Conservation (phyloP, 2,329 filamentous ascomycete genomes). For the Ilyonectria sp. region DNA sequence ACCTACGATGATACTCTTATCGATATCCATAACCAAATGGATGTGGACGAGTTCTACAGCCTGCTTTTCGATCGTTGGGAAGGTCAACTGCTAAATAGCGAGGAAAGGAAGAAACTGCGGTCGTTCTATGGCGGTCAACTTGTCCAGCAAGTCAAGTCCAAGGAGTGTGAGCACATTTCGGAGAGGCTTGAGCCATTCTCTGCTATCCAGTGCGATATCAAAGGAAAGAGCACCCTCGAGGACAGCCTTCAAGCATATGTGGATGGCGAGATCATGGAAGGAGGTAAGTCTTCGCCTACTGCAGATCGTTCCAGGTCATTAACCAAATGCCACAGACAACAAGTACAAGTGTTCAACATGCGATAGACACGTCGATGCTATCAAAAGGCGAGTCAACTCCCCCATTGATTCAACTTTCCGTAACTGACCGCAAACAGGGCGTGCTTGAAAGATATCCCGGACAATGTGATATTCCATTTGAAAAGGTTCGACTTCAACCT, state of each 20-base stretch:
- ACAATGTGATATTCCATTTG: slow-evolving; percentile 95
- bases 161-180: slow-evolving; percentile 94
- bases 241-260: slow-evolving; percentile 97
- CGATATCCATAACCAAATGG: slow-evolving; percentile 93
- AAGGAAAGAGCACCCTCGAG: slow-evolving; percentile 86
- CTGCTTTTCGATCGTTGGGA: slow-evolving; percentile 94
- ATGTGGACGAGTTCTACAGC: slow-evolving; percentile 98
- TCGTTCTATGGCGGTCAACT: slow-evolving; percentile 93
- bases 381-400: slow-evolving; percentile 77
- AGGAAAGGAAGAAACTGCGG: slow-evolving; percentile 81
- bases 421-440: slow-evolving; percentile 66
- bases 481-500: slow-evolving; percentile 91
- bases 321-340: slow-evolving; percentile 76
- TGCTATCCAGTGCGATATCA: slow-evolving; percentile 96
- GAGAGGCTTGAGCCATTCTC: slow-evolving; percentile 92
- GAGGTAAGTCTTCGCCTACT: slow-evolving; percentile 66
- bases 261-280: slow-evolving; percentile 96
- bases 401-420: background rate
- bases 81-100: slow-evolving; percentile 77
- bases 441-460: slow-evolving; percentile 91
- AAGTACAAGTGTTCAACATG: slow-evolving; percentile 98
- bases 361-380: slow-evolving; percentile 89
- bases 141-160: slow-evolving; percentile 95
- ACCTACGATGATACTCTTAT: slow-evolving; percentile 88
- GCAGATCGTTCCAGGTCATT: slow-evolving; percentile 9